These are phyloP conservation scores for Xylaria sp. DNA, from an alignment of 495 filamentous ascomycete genomes.

Conservation along the genomic window DNA sequence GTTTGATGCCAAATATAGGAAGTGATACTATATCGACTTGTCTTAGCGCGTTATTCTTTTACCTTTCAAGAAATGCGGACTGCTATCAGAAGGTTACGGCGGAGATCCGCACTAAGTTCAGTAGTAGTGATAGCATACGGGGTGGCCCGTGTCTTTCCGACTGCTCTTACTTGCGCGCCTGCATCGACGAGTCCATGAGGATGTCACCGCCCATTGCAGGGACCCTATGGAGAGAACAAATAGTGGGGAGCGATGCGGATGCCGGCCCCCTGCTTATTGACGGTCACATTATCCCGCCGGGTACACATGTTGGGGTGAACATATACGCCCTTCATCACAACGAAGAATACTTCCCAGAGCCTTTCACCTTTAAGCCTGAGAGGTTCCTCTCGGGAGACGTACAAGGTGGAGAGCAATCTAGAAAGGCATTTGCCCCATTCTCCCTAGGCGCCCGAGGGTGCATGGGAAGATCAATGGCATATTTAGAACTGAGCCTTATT, in stretches of 20 bases:
- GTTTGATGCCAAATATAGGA: background rate
- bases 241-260: background rate
- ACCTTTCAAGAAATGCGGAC: slow-evolving; percentile 38
- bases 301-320: slow-evolving; percentile 59
- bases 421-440: slow-evolving; percentile 61
- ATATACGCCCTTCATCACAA: slow-evolving; percentile 65
- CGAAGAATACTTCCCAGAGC: slow-evolving; percentile 10
- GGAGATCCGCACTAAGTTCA: background rate
- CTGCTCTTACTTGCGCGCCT: slow-evolving; percentile 51
- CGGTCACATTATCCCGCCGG: slow-evolving; percentile 55
- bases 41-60: slow-evolving; percentile 34
- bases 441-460: slow-evolving; percentile 63
- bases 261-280: slow-evolving; percentile 55
- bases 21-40: slow-evolving; percentile 32
- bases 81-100: background rate
- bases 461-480: slow-evolving; percentile 64
- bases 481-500: slow-evolving; percentile 60
- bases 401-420: slow-evolving; percentile 19
- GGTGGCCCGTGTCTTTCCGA: slow-evolving; percentile 49
- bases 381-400: slow-evolving; percentile 41
- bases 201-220: slow-evolving; percentile 59
- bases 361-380: slow-evolving; percentile 42
- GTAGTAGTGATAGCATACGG: slow-evolving; percentile 40
- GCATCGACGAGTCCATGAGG: slow-evolving; percentile 67
- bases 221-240: slow-evolving; percentile 50